Conservation (phyloP, 139 green algal species). For the Spirogloea muscicola region DNA sequence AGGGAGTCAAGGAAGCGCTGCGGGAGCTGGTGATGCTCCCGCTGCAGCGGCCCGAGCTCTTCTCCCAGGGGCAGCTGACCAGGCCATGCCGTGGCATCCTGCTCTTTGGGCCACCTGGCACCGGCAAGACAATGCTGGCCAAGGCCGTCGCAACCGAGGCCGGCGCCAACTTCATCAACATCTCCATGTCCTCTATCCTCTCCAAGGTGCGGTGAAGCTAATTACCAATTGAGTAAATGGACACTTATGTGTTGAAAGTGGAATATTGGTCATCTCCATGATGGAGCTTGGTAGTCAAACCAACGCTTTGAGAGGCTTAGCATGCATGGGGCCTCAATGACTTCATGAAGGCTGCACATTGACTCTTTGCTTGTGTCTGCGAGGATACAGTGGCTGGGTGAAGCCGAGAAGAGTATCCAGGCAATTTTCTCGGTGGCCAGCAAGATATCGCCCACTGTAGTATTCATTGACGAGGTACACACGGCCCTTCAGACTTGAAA, state of each 20-base stretch:
- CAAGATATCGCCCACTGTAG: constrained; percentile 36
- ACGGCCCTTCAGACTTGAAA: no score
- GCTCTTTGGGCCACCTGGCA: constrained; percentile 41
- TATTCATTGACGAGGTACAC: constrained; percentile 44
- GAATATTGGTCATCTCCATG: no score
- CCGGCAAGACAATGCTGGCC: constrained; percentile 47
- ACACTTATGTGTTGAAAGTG: no score
- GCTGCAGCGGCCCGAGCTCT: constrained; percentile 69
- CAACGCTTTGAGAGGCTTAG: no score
- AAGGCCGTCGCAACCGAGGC: constrained; percentile 45
- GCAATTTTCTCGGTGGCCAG: constrained; percentile 37
- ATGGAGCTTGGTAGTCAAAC: no score
- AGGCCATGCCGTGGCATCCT: constrained; percentile 60
- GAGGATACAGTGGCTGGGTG: constrained; percentile 46
- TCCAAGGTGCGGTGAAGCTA: constrained; percentile 53
- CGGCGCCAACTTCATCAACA: constrained; percentile 64
- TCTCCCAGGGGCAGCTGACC: constrained; percentile 57
- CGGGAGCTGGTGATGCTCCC: constrained; percentile 68
- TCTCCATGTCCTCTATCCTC: constrained; percentile 58
- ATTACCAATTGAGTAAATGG: no score
- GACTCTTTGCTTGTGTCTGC: no score
- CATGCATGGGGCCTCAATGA: no score
- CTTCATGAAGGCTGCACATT: no score
- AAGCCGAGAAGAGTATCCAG: constrained; percentile 41
- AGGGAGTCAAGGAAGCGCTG: constrained; percentile 53